Base-by-base conservation (phyloP, 2,329 filamentous ascomycete genomes). In the Fusarium staphyleae region DNA sequence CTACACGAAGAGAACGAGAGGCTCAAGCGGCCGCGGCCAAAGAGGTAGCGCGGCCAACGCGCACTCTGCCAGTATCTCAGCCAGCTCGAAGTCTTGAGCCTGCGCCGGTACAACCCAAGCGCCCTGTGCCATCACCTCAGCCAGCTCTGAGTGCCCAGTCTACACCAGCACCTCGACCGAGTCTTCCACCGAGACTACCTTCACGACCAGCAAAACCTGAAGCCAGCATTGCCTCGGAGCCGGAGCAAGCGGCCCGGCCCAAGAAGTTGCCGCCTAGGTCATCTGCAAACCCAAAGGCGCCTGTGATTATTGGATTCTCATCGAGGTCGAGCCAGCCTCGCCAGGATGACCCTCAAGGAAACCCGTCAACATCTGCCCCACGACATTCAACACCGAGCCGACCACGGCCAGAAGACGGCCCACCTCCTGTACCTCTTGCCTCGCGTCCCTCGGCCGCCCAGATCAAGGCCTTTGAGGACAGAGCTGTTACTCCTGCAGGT, bases 391-490 rank as follows among this genome's bases (percentile, higher is more conserved):
- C n/a, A n/a, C n/a, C n/a, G n/a, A 49, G 30, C 39, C 46, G 48
- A 9, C 24, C 55, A 10, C 32, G 41, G n/a, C 37, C 60, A 26
- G 67, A 70, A 26, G 73, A 78, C 15, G 72, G 68, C 3, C 80
- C 83, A 14, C 83, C 83, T 4, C 81, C 81, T 0, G 68, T 84
- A 11, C 83, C 83, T 0, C 36, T 81, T 4, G 73, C 75, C 16
- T 83, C 81, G 18, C 78, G 82, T 5, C 83, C 83, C 2, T 78
- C 79, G 3, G 66, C 71, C 10, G 74, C 78, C n/a, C 77, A 84
- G 61, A 79, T 85, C 26, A 74, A 81, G 46, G 77, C 78, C 2
- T 73, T 72, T 5, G 70, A 73, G 11, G 66, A 70, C 35, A 73
- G 73, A 39, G 61, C 66, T 11, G 59, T 68, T 11, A 55, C 69